Base-by-base conservation (phyloP, 805 yeast species). In the Candida nonsorbophila region DNA sequence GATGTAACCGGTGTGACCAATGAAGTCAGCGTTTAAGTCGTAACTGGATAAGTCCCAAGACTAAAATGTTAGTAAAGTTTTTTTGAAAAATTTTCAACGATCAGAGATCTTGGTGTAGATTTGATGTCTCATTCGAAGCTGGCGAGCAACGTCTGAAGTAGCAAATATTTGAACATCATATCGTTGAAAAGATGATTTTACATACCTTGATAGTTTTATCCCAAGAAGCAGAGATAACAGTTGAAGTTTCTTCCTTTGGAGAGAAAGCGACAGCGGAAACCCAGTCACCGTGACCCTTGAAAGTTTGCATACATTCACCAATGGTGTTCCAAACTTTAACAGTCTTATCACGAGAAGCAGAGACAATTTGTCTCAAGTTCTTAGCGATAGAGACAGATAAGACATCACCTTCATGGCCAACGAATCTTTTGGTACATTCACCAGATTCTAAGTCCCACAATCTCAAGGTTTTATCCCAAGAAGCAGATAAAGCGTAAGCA, bases 81-180 rank as follows among this genome's bases (percentile, higher is more conserved):
- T 23, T 8, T 16, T 22, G 29, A 16, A 29, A n/a, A 25, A 36
- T 25, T 4, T 16, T 25, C 27, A 27, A 23, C 20, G 24, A 79
- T 88, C 97, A 88, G 97, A 84, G 95, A 87, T 87, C 96, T 85
- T 87, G 96, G 96, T 87, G 97, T 82, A 78, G 71, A 70, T 39
- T 60, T 62, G 70, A 79, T 80, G 95, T 90, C 97, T 92, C 98
- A 90, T 86, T 77, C 92, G 83, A 62, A 41, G 56, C 51, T 45
- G 67, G 67, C 58, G 51, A 47, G 62, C 65, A 67, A 56, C 81
- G 86, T 90, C 98, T 75, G 97, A 90, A 90, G 98, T 90, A 90
- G 98, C 98, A 90, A 90, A 92, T 92, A 90, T 81, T 60, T 31
- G 24, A 29, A 39, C 44, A 39, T 39, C 44, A 36, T 39, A 16